These are phyloP conservation scores for Chaetoscypha palmicola DNA, from an alignment of 2,329 filamentous ascomycete species.

Conservation along the genomic window DNA sequence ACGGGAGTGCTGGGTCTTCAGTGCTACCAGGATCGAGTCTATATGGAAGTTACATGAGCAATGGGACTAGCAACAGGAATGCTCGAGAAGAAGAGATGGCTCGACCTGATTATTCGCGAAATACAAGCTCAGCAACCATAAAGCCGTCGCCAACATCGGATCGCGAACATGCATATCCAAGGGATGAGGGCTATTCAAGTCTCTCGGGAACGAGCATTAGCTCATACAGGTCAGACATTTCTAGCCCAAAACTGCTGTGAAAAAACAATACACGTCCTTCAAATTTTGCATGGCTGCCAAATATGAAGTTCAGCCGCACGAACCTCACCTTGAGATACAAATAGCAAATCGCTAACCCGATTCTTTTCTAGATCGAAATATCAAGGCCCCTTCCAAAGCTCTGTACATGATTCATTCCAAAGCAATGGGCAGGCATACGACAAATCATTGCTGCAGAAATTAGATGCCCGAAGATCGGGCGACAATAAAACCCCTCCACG, in stretches of 20 bases:
- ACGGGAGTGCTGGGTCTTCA: conserved; percentile 36
- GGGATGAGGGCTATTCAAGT: conserved; percentile 33
- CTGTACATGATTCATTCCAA: conserved; percentile 31
- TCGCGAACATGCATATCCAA: conserved; percentile 20
- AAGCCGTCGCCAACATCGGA: conserved; percentile 40
- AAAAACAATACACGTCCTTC: too few species aligned
- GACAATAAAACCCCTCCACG: conserved; percentile 31
- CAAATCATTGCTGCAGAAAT: conserved; percentile 32
- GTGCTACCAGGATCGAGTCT: conserved; percentile 44
- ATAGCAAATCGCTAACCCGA: conserved; percentile 1
- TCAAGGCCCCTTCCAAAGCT: conserved; percentile 29
- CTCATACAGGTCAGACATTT: conserved; percentile 27
- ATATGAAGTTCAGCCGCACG: background rate
- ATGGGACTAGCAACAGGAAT: conserved; percentile 24
- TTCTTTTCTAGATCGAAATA: conserved; percentile 20
- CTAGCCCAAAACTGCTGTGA: too few species aligned
- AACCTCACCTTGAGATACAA: background rate
- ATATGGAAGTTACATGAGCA: conserved; percentile 39
- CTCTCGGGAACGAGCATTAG: conserved; percentile 30
- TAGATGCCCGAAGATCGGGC: conserved; percentile 26
- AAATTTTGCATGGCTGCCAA: too few species aligned
- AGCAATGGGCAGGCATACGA: conserved; percentile 33
- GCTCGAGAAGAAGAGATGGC: too few species aligned
- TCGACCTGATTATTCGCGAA: conserved; percentile 26
- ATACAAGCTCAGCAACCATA: conserved; percentile 35